These are phyloP conservation scores for Malassezia japonica DNA, from an alignment of 1,284 basidiomycete species.

Conservation along the genomic window DNA sequence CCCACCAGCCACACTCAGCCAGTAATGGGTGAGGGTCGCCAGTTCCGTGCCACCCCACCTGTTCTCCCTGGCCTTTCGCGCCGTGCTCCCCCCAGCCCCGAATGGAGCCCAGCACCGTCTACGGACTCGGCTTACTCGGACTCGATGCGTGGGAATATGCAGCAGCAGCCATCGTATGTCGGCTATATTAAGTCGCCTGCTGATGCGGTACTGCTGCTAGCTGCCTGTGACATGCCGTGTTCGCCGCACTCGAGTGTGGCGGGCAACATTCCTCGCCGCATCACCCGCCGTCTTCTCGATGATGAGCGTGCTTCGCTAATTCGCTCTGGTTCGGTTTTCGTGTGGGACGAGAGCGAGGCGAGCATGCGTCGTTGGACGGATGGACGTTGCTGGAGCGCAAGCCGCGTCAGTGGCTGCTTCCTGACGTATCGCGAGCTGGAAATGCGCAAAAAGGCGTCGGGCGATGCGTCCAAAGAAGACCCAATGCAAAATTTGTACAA, in stretches of 20 bases:
- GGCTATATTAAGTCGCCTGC: conserved; percentile 44
- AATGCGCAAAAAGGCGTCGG: conserved; percentile 34
- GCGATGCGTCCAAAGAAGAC: conserved; percentile 22
- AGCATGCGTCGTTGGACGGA: conserved; percentile 54
- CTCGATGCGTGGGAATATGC: neutral
- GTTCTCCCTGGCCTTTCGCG: neutral
- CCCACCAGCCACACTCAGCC: too few relatives aligned
- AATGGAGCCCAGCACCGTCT: conserved; percentile 1
- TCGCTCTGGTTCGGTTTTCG: conserved; percentile 41
- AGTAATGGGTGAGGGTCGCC: too few relatives aligned
- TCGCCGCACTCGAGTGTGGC: conserved; percentile 3
- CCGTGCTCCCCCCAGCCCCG: neutral
- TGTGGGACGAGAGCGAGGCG: conserved; percentile 46
- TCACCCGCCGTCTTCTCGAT: conserved; percentile 39
- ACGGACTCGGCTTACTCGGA: neutral
- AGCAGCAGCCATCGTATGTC: conserved; percentile 33
- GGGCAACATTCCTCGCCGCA: conserved; percentile 31
- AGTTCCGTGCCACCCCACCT: too few relatives aligned
- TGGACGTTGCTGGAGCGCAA: conserved; percentile 52
- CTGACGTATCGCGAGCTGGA: conserved; percentile 50
- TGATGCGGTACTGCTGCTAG: conserved; percentile 43
- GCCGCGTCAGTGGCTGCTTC: conserved; percentile 52
- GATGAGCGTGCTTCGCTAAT: conserved; percentile 40
- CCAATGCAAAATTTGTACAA: conserved; percentile 43
- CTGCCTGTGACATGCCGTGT: conserved; percentile 39